Percentiles rank a stretch among this genome's conserved stretches.
These are phyloP conservation scores for Oryza longistaminata DNA, from an alignment of 176 grass and related monocot species.

Conservation along the genomic window DNA sequence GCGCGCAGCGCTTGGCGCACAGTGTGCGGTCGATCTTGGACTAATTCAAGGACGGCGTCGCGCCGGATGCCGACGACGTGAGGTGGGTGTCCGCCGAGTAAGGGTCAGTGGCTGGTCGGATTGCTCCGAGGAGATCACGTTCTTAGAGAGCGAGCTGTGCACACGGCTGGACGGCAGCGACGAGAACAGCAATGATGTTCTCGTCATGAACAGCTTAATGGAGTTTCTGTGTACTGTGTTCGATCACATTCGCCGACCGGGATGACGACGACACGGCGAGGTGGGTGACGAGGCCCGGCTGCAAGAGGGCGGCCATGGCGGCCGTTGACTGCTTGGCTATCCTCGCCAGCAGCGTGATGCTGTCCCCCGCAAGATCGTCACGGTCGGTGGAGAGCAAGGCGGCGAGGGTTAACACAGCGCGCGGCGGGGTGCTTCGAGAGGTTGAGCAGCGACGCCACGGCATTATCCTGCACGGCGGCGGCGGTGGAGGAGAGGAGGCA, in stretches of 20 bases:
- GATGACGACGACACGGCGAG: no score
- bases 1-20: constrained; percentile 38
- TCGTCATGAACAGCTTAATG: constrained; percentile 46
- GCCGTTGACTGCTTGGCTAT: no score
- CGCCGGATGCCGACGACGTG: constrained; percentile 49
- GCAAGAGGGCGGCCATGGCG: no score
- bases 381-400: no score
- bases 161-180: constrained; percentile 19
- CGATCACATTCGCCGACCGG: constrained; percentile 37
- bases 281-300: no score
- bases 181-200: constrained; percentile 18
- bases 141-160: constrained; percentile 53
- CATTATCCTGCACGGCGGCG: no score
- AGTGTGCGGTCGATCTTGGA: constrained; percentile 59
- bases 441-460: no score
- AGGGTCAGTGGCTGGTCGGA: constrained; percentile 62
- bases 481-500: no score
- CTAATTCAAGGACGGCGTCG: constrained; percentile 58
- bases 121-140: constrained; percentile 65
- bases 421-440: no score
- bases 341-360: no score
- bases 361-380: no score
- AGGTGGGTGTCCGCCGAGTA: constrained; percentile 56
- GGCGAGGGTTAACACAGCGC: no score
- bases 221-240: constrained; percentile 90